Base-by-base conservation (phyloP, 1,139 yeast species). In the Debaryomyces coudertii region DNA sequence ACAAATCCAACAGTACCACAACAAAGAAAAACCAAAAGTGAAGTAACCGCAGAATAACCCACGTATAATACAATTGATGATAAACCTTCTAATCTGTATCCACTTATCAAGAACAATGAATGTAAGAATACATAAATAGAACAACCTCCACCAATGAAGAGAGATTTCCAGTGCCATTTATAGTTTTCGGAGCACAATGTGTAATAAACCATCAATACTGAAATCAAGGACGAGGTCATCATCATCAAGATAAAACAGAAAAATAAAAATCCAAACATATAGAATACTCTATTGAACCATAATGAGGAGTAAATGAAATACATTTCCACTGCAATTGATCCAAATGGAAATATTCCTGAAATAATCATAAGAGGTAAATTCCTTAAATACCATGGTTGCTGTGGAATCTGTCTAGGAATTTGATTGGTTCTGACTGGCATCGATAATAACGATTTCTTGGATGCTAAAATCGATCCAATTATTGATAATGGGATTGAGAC, bases 131-230 rank as follows among this genome's bases (percentile, higher is more conserved):
- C 87, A 65, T 92, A 95, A 47, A 86, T 58, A 0, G 96, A 78
- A 66, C 96, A 86, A 23, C 97, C 95, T 43, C 97, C 98, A 24
- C 97, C 95, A 49, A 90, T 79, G 58, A 86, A 79, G 58, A 92
- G 76, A 7, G 96, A 82, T 65, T 92, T 84, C 99, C 99, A 93
- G 63, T 90, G 97, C 99, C 99, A 93, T 65, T 84, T 83, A 73
- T 95, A 92, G 66, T 93, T 89, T 63, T 93, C 99, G 38, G 90
- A 76, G 62, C 97, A 90, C 53, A 95, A 77, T 8, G 92, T 80
- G 71, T 88, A 87, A 68, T 93, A 93, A 33, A 88, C 82, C 72
- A 90, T 79, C 57, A 93, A 74, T 16, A 90, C 73, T 0, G 97
- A 85, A 37, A 90, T 90, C 52, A 93, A 76, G 15, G 88, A 77